Evolutionary conservation across 345 rosid genomes (phyloP).

Genomic region (Aquilaria sinensis): DNA sequence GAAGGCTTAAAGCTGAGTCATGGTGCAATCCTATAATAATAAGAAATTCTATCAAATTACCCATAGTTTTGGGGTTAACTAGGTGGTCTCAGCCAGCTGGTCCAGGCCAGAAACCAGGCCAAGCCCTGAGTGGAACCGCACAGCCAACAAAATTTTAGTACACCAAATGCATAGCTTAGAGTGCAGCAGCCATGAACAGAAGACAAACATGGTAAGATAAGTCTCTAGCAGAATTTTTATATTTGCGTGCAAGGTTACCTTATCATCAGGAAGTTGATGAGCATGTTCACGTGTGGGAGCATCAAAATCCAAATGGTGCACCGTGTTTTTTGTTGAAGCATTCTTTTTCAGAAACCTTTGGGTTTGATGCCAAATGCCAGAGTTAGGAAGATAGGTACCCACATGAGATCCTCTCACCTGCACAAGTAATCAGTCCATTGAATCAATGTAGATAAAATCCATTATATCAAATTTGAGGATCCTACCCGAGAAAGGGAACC

Average conservation of each 20-base stretch:
- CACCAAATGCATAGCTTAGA: neutral
- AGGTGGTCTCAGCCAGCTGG: too few species aligned
- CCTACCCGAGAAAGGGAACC: neutral
- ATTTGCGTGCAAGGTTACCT: slow-evolving; percentile 35
- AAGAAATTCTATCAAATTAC: too few species aligned
- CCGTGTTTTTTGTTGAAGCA: slow-evolving; percentile 41
- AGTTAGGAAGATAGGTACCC: slow-evolving; percentile 87
- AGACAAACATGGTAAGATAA: neutral
- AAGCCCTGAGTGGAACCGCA: too few species aligned
- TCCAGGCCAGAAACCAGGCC: too few species aligned
- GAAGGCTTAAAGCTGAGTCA: too few species aligned
- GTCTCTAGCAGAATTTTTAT: neutral
- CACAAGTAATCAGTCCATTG: slow-evolving; percentile 1
- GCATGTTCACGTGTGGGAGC: slow-evolving; percentile 98
- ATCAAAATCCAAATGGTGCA: slow-evolving; percentile 96
- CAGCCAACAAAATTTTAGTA: too few species aligned
- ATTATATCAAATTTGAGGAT: slow-evolving; percentile 1
- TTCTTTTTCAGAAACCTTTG: slow-evolving; percentile 77
- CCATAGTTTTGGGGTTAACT: too few species aligned
- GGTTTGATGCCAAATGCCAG: slow-evolving; percentile 97
- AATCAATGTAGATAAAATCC: too few species aligned
- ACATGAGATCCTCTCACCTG: slow-evolving; percentile 95
- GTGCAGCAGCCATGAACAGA: neutral
- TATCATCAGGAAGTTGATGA: slow-evolving; percentile 69
- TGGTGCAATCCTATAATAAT: too few species aligned